A percentile compares a stretch with the other conserved stretches of the same genome.
phyloP scores from a whole-genome alignment of 352 stramenopile genomes.

The Pythium diclinum region DNA sequence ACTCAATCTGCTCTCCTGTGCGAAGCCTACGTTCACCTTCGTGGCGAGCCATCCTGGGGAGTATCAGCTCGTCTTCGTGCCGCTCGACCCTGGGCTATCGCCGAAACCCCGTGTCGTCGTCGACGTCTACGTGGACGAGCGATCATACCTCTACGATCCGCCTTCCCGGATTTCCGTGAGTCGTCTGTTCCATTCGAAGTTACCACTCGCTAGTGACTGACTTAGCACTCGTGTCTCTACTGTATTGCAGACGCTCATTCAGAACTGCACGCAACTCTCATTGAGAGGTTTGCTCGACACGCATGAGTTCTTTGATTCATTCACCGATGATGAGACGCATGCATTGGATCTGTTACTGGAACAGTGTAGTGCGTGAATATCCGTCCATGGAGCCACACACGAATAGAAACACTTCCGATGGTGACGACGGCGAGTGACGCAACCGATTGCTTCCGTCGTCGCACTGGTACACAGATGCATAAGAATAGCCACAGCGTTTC shows the following conservation, averaged over 20 bases:
- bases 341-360: slow-evolving; percentile 11
- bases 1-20: neutral
- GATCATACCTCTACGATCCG: slow-evolving; percentile 12
- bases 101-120: neutral
- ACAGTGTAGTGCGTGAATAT: neutral
- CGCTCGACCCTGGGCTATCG: neutral
- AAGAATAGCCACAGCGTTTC: neutral
- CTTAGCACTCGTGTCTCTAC: neutral
- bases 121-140: neutral
- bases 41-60: neutral
- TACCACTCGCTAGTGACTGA: neutral
- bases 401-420: neutral
- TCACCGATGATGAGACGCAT: neutral
- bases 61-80: slow-evolving; percentile 15
- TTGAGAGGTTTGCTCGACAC: slow-evolving; percentile 14
- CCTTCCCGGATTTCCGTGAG: slow-evolving; percentile 7
- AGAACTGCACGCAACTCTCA: slow-evolving; percentile 7
- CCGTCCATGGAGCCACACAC: too few relatives aligned
- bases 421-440: neutral
- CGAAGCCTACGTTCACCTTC: slow-evolving; percentile 19
- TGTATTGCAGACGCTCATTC: slow-evolving; percentile 9
- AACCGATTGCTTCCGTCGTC: neutral
- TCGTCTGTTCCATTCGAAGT: neutral
- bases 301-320: slow-evolving; percentile 13
- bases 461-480: neutral